Conservation (phyloP, 176 grass and related monocot species). For the Ampelocalamus luodianensis region DNA sequence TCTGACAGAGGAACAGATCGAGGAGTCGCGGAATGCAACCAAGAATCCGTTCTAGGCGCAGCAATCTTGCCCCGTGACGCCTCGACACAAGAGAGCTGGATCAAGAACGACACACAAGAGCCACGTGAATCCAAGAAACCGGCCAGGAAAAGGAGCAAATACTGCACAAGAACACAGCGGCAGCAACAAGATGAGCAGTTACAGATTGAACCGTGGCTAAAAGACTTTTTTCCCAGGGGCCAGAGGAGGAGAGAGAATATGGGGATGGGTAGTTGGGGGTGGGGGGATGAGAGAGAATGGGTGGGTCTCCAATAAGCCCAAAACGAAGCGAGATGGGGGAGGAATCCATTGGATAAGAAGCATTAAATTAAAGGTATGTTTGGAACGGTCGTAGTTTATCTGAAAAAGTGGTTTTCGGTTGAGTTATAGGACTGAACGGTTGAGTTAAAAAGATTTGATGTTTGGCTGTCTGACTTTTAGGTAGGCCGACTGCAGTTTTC, state of each 20-base stretch:
- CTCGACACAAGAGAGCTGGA: not conserved
- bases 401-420: no score
- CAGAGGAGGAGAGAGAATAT: not conserved
- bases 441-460: no score
- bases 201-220: constrained; percentile 46
- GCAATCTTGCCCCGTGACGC: constrained; percentile 12
- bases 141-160: constrained; percentile 21
- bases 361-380: no score
- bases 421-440: no score
- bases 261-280: no score
- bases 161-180: constrained; percentile 2
- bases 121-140: not conserved
- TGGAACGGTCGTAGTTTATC: no score
- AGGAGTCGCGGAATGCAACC: constrained; percentile 26
- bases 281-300: not conserved
- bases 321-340: not conserved
- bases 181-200: constrained; percentile 13
- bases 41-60: not conserved
- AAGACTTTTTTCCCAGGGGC: constrained; percentile 13
- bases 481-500: no score
- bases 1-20: constrained; percentile 25
- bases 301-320: constrained; percentile 40
- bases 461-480: no score
- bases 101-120: constrained; percentile 11
- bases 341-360: not conserved